Base-by-base conservation (phyloP, 2,329 filamentous ascomycete species). In the Colletotrichum echinochloae region DNA sequence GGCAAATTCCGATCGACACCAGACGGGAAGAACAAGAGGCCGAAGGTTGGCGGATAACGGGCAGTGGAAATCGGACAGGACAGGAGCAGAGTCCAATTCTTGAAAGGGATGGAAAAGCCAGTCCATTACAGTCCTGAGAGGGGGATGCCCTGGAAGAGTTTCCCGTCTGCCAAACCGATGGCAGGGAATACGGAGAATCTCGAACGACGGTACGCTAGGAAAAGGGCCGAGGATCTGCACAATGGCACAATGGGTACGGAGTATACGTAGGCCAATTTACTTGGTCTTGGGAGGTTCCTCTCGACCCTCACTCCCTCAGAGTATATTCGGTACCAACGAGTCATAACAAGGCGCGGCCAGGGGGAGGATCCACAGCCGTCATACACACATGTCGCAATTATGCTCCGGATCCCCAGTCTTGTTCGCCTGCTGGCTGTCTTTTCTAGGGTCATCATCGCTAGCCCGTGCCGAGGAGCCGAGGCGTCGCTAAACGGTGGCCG, bases 321-420 rank as follows among this genome's bases (percentile, higher is more conserved):
- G 30, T 35, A 5, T 11, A n/a, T 6, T 41, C 23, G 23, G 59
- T 33, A 23, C 18, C n/a, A 51, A 35, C 68, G 68, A 71, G 68
- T 71, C 68, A 67, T 65, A 23, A 52, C 61, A 23, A 23, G 48
- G 63, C 64, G 63, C 64, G 44, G 57, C 57, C 67, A 70, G 57
- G 68, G 64, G 68, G 49, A 55, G 23, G 37, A n/a, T 60, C 57
- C 68, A 70, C 68, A 59, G 12, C 57, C 57, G 57, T 63, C 64
- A 70, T 70, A 62, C 64, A 70, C 67, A 62, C 59, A 28, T 70
- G 68, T 67, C 68, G 64, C 59, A 59, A 63, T 62, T 63, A 67
- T 48, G 64, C 26, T 48, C 35, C 54, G 65, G 44, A 48, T 64
- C 55, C 59, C 65, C 57, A 55, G 66, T 49, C 62, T 48, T 56